Evolutionary conservation across 176 grass and related monocot genomes (phyloP).

Genomic region (Musa troglodytarum): DNA sequence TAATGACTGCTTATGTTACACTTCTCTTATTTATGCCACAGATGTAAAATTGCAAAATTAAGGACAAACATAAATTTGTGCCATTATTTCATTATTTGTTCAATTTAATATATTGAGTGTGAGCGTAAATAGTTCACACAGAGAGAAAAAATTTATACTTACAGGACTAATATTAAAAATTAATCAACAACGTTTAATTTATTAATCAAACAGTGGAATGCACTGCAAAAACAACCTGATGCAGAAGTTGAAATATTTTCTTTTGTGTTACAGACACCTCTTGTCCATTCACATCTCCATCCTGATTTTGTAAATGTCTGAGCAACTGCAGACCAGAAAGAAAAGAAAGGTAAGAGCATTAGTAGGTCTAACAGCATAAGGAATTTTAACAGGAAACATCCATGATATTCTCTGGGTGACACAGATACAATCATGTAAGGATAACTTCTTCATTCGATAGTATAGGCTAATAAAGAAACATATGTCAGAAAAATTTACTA

Average conservation of each 20-base stretch:
- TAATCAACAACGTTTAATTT: neutral
- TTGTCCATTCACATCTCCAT: slow-evolving; percentile 73
- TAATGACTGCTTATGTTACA: too few relatives aligned
- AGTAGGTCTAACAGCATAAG: neutral
- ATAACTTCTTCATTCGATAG: too few relatives aligned
- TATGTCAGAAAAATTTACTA: too few relatives aligned
- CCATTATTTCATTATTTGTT: neutral
- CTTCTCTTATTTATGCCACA: neutral
- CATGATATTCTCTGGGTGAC: neutral
- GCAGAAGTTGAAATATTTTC: slow-evolving; percentile 95
- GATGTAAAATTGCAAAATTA: neutral
- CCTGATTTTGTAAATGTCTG: slow-evolving; percentile 76
- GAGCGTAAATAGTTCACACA: neutral
- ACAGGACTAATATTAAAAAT: neutral
- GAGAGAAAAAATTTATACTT: neutral
- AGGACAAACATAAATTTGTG: neutral
- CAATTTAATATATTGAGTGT: too few relatives aligned
- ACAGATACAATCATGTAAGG: neutral
- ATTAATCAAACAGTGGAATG: neutral
- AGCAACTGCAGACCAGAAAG: slow-evolving; percentile 63
- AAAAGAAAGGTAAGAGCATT: neutral
- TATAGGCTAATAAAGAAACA: too few relatives aligned
- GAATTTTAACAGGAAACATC: too few relatives aligned
- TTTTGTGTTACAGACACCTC: slow-evolving; percentile 77
- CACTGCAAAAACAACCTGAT: slow-evolving; percentile 48